Evolutionary conservation across 2,329 filamentous ascomycete genomes (phyloP).

Genomic region (Teratosphaeria nubilosa): DNA sequence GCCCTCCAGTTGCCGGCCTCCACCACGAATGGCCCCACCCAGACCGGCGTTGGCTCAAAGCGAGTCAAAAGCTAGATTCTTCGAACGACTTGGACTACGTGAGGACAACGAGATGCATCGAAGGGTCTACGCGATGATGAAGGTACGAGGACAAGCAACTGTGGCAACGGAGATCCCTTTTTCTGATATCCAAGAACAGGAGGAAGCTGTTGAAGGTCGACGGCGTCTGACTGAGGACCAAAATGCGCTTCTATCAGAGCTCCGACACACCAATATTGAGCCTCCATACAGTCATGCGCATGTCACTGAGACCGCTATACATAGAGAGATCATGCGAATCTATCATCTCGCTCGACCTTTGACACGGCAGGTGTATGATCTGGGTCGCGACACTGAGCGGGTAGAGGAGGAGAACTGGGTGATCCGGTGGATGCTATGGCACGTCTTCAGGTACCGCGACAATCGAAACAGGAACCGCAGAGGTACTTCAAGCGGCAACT

Average conservation of each 20-base stretch:
- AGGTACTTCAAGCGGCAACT: not conserved
- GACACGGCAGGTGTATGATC: slow-evolving; percentile 32
- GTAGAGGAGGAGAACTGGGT: slow-evolving; percentile 41
- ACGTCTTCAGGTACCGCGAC: slow-evolving; percentile 37
- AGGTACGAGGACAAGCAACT: slow-evolving; percentile 24
- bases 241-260: slow-evolving; percentile 30
- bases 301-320: slow-evolving; percentile 39
- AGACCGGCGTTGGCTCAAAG: slow-evolving; percentile 31
- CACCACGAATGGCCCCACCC: slow-evolving; percentile 14
- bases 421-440: slow-evolving; percentile 43
- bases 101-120: slow-evolving; percentile 27
- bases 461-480: slow-evolving; percentile 27
- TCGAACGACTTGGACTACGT: slow-evolving; percentile 32
- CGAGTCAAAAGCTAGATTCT: slow-evolving; percentile 35
- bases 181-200: slow-evolving; percentile 17
- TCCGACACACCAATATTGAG: slow-evolving; percentile 20
- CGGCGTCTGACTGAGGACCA: slow-evolving; percentile 31
- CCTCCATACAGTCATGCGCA: slow-evolving; percentile 38
- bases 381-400: slow-evolving; percentile 31
- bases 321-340: slow-evolving; percentile 34
- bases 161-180: not conserved
- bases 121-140: slow-evolving; percentile 34
- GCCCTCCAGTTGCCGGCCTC: not conserved
- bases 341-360: slow-evolving; percentile 29
- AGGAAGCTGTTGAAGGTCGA: slow-evolving; percentile 34